phyloP scores from a whole-genome alignment of 345 rosid species.

The Acer yangbiense region DNA sequence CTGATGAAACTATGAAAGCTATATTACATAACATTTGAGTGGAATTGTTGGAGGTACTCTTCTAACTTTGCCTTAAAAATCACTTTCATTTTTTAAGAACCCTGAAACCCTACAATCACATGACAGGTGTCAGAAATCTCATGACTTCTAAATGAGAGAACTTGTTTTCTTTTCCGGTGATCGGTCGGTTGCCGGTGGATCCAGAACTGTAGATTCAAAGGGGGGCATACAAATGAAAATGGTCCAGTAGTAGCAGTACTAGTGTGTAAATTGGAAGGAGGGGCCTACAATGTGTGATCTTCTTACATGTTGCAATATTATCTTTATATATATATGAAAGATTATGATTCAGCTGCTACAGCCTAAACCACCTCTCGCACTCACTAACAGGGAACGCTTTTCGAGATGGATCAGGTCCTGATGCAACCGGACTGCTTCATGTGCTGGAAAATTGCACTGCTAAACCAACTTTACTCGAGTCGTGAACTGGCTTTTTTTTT shows the following conservation, averaged over 20 bases:
- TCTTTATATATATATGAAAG: slow-evolving; percentile 13
- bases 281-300: slow-evolving; percentile 8
- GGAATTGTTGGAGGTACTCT: slow-evolving; percentile 10
- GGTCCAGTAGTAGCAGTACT: neutral
- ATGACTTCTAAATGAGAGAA: slow-evolving; percentile 30
- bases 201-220: neutral
- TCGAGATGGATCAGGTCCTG: slow-evolving; percentile 60
- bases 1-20: slow-evolving; percentile 14
- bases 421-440: slow-evolving; percentile 27
- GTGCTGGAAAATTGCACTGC: slow-evolving; percentile 32
- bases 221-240: slow-evolving; percentile 4
- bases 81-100: slow-evolving; percentile 16
- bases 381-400: slow-evolving; percentile 39
- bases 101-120: slow-evolving; percentile 42
- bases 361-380: slow-evolving; percentile 19
- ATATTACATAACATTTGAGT: slow-evolving; percentile 5
- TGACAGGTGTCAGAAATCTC: slow-evolving; percentile 58
- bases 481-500: neutral
- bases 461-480: slow-evolving; percentile 2
- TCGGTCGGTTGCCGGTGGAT: slow-evolving; percentile 19
- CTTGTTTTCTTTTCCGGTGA: neutral
- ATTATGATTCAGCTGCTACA: slow-evolving; percentile 15
- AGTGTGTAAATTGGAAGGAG: neutral
- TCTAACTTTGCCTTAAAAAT: slow-evolving; percentile 28
- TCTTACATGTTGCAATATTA: slow-evolving; percentile 18